These are phyloP conservation scores for Lactuca saligna DNA, from an alignment of 129 eudicot genomes.

Conservation along the genomic window DNA sequence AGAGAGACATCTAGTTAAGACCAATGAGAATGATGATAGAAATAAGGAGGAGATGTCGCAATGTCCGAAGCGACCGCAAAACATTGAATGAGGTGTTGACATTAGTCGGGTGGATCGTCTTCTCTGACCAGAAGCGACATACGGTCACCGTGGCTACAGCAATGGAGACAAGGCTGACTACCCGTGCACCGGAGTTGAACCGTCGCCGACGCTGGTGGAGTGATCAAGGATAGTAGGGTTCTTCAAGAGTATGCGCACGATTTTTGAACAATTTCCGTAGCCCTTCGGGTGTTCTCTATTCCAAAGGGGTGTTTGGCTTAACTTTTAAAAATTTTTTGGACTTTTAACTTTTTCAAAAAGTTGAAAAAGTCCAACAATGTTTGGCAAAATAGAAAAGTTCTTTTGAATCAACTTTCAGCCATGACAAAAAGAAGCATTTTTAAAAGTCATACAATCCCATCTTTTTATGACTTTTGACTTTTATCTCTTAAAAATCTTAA, in stretches of 20 bases:
- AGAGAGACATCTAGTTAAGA: conserved; percentile 53
- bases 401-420: too few relatives aligned
- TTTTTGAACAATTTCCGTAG: conserved; percentile 55
- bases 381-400: too few relatives aligned
- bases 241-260: conserved; percentile 53
- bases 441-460: too few relatives aligned
- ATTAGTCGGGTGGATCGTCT: conserved; percentile 55
- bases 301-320: too few relatives aligned
- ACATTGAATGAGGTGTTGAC: conserved; percentile 47
- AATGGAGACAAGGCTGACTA: conserved; percentile 50
- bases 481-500: too few relatives aligned
- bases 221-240: conserved; percentile 50
- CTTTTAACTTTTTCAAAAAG: too few relatives aligned
- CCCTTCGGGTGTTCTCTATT: conserved; percentile 58
- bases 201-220: conserved; percentile 30
- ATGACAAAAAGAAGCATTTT: too few relatives aligned
- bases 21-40: conserved; percentile 45
- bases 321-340: too few relatives aligned
- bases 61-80: conserved; percentile 49
- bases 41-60: conserved; percentile 50
- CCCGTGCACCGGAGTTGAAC: conserved; percentile 42
- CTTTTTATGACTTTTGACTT: too few relatives aligned
- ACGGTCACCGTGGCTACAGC: conserved; percentile 38
- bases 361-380: too few relatives aligned
- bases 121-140: conserved; percentile 48